These are phyloP conservation scores for Blastocystis sp. DNA, from an alignment of 352 stramenopile species.

Conservation along the genomic window DNA sequence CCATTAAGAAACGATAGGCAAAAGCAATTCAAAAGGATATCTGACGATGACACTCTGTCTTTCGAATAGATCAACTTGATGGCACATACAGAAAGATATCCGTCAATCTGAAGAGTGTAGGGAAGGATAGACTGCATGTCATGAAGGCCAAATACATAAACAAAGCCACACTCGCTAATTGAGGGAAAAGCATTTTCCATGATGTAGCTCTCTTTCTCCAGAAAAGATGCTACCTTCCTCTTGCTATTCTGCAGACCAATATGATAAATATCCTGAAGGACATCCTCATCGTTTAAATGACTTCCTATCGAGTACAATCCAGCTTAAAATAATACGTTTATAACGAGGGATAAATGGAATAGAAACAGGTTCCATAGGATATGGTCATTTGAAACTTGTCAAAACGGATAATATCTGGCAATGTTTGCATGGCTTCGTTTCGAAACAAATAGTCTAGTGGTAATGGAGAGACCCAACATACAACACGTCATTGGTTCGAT, in stretches of 20 bases:
- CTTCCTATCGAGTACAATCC: background rate
- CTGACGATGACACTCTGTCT: background rate
- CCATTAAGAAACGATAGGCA: background rate
- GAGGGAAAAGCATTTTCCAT: conserved; percentile 17
- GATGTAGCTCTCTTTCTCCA: conserved; percentile 30
- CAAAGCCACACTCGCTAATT: conserved; percentile 11
- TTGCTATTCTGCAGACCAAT: background rate
- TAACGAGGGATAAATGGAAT: conserved; percentile 30
- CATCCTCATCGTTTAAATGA: background rate
- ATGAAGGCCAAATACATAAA: background rate
- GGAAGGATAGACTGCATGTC: background rate
- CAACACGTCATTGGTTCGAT: background rate
- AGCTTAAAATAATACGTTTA: background rate
- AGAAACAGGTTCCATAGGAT: conserved; percentile 4
- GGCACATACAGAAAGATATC: background rate
- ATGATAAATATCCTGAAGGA: conserved; percentile 3
- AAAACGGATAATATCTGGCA: no score
- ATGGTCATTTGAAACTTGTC: background rate
- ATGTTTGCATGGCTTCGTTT: no score
- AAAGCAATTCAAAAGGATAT: conserved; percentile 21
- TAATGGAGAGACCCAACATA: background rate
- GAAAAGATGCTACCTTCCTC: conserved; percentile 6
- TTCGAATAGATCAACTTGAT: conserved; percentile 20
- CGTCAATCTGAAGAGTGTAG: background rate
- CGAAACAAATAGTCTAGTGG: background rate